Conservation (phyloP, 768 basidiomycete species). For the Cytidiella melzeri region DNA sequence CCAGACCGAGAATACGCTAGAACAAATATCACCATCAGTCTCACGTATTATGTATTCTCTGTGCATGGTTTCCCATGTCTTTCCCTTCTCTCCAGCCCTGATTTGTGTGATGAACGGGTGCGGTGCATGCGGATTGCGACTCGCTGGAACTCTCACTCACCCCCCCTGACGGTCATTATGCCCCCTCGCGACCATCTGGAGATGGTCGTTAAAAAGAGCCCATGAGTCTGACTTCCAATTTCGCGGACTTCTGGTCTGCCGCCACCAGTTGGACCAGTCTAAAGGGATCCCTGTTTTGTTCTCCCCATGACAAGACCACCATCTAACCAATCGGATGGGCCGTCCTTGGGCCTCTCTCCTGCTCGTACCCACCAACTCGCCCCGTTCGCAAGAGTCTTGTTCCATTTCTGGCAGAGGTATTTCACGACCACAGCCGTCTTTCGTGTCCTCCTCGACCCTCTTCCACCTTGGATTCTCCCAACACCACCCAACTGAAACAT, state of each 20-base stretch:
- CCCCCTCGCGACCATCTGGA: constrained; percentile 8
- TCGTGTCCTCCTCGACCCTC: too few relatives aligned
- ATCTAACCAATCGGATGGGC: constrained; percentile 4
- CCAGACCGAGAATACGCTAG: background rate
- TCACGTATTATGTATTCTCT: background rate
- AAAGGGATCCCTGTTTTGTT: background rate
- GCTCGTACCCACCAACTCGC: too few relatives aligned
- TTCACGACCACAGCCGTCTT: too few relatives aligned
- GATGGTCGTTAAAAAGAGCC: background rate
- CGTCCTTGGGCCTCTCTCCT: background rate
- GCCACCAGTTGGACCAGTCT: background rate
- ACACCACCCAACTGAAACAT: too few relatives aligned
- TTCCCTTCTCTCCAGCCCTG: background rate
- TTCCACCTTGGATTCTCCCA: too few relatives aligned
- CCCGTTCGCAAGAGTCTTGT: background rate
- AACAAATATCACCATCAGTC: background rate
- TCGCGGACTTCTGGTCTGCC: constrained; percentile 6
- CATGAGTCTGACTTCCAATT: constrained; percentile 1
- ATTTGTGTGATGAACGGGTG: background rate
- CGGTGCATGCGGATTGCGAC: too few relatives aligned
- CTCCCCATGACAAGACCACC: background rate
- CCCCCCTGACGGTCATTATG: background rate
- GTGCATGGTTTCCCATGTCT: background rate
- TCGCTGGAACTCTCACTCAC: background rate
- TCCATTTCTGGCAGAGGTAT: background rate